Base-by-base conservation (phyloP, 2,329 filamentous ascomycete species). In the Fusarium proliferatum region DNA sequence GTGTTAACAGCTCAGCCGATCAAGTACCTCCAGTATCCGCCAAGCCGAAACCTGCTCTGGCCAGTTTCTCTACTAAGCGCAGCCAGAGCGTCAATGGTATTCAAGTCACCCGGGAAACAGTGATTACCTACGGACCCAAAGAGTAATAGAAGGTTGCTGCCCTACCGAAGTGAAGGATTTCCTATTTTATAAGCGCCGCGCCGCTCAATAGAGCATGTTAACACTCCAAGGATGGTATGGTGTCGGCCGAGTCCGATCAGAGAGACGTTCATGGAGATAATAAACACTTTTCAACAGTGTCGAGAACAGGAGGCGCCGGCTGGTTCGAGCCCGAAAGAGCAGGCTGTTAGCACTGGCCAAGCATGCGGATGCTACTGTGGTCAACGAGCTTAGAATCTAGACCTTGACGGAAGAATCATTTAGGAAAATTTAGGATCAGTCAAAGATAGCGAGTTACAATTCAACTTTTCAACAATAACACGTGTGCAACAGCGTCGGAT, bases 81-180 rank as follows among this genome's bases (percentile, higher is more conserved):
- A 63, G 56, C 3, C 61, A 75, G 41, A 73, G 66, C 13, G 48
- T 70, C 4, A 61, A 60, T 19, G 77, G 77, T 0, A 79, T 79
- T 9, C 67, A 78, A 15, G 64, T 79, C 19, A 79, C 76, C 6
- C 71, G 71, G 39, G 77, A 79, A 67, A 79, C 74, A 11, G 63
- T 72, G 16, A 71, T 79, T 13, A 71, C 72, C 1, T 77, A 77
- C 15, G 73, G 75, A 1, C 74, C 74, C 9, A 67, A 38, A 26
- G 65, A 68, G 1, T 21, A 55, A 9, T 71, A 64, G 56, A 9
- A 26, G 17, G 30, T 5, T 19, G 21, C 5, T 34, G 4, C 1
- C 17, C 3, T 10, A 34, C 13, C 21, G 17, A 42, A 43, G n/a
- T 6, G 16, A 51, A 12, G 26, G n/a, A 38, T 19, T 56, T 58